These are phyloP conservation scores for Somion occarium DNA, from an alignment of 1,284 basidiomycete genomes.

Conservation along the genomic window DNA sequence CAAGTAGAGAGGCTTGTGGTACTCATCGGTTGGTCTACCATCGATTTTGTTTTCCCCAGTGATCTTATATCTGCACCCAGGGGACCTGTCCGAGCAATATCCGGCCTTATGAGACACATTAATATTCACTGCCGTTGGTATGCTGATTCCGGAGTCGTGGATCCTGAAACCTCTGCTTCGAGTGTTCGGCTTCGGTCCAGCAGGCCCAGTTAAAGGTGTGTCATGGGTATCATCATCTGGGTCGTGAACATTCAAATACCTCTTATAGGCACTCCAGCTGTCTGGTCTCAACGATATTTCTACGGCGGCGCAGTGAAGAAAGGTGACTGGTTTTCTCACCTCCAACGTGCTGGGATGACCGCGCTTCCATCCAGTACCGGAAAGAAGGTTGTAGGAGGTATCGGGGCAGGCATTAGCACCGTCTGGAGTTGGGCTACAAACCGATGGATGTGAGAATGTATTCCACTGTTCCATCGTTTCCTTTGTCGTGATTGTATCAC, in stretches of 20 bases:
- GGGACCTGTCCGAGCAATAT: slow-evolving; percentile 26
- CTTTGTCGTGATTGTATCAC: no score
- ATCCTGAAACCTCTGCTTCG: slow-evolving; percentile 20
- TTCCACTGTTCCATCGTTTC: no score
- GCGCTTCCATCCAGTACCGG: neutral
- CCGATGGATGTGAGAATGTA: no score
- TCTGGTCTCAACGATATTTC: slow-evolving; percentile 24
- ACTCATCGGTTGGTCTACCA: slow-evolving; percentile 7
- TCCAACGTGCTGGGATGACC: slow-evolving; percentile 23
- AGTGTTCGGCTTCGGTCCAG: slow-evolving; percentile 23
- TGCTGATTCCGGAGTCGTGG: slow-evolving; percentile 20
- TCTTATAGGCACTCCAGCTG: slow-evolving; percentile 19
- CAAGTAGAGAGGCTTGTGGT: slow-evolving; percentile 4
- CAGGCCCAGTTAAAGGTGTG: slow-evolving; percentile 24
- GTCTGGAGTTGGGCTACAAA: no score
- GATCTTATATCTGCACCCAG: slow-evolving; percentile 12
- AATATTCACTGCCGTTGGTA: slow-evolving; percentile 9
- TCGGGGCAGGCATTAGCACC: slow-evolving; percentile 1
- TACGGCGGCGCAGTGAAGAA: slow-evolving; percentile 18
- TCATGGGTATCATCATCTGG: no score
- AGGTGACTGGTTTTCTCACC: slow-evolving; percentile 24
- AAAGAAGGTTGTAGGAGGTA: slow-evolving; percentile 3
- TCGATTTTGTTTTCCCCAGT: neutral
- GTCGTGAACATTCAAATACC: neutral
- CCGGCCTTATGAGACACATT: slow-evolving; percentile 17